Evolutionary conservation across 768 basidiomycete species (phyloP).

Genomic region (Suillus variegatus): DNA sequence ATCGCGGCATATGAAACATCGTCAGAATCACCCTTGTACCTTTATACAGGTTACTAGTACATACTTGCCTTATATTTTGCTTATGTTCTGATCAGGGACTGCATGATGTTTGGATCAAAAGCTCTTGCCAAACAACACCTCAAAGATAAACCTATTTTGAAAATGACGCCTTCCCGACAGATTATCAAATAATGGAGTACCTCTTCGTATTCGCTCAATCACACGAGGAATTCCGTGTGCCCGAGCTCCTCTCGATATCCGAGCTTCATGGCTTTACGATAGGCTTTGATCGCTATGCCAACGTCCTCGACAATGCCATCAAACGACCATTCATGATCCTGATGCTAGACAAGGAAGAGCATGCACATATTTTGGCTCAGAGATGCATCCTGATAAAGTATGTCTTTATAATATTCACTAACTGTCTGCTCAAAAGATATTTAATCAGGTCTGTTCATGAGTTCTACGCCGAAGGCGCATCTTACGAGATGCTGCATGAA

Average conservation of each 20-base stretch:
- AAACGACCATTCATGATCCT: constrained; percentile 76
- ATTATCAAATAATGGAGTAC: constrained; percentile 35
- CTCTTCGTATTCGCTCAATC: constrained; percentile 80
- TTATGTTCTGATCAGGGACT: not conserved
- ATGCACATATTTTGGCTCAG: constrained; percentile 70
- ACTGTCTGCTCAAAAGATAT: not conserved
- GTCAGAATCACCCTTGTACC: not conserved
- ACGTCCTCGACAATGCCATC: constrained; percentile 45
- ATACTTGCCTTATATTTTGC: too few relatives aligned
- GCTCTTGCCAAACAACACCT: constrained; percentile 17
- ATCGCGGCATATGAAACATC: not conserved
- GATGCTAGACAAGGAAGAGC: constrained; percentile 64
- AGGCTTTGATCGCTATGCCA: constrained; percentile 40
- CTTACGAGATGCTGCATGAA: constrained; percentile 71
- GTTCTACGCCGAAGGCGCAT: constrained; percentile 69
- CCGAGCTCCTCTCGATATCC: constrained; percentile 77
- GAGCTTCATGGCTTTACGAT: constrained; percentile 71
- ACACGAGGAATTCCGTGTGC: constrained; percentile 81
- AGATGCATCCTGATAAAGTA: constrained; percentile 87
- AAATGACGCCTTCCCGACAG: not conserved
- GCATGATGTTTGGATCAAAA: constrained; percentile 5
- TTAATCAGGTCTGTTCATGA: constrained; percentile 69
- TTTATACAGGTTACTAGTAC: too few relatives aligned
- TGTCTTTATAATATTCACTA: constrained; percentile 18
- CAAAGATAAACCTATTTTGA: constrained; percentile 2